Conservation (phyloP, 768 basidiomycete species). For the Fomitopsis serialis region DNA sequence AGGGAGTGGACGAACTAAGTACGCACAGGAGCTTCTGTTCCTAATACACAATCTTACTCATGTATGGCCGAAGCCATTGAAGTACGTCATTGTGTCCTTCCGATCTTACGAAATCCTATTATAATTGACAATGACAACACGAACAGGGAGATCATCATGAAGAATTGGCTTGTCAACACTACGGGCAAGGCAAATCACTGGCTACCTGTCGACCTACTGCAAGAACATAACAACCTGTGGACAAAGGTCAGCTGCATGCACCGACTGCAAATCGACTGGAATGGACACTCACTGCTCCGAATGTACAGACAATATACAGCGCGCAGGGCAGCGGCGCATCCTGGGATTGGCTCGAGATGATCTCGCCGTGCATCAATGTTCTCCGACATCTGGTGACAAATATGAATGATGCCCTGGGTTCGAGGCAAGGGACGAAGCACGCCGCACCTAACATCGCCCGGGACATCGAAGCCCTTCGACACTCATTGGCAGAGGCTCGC, state of each 20-base stretch:
- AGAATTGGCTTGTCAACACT: conserved; percentile 30
- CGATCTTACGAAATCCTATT: background rate
- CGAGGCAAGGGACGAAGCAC: conserved; percentile 28
- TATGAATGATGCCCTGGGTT: conserved; percentile 21
- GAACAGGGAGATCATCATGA: conserved; percentile 22
- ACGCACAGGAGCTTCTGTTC: conserved; percentile 27
- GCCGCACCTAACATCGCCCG: conserved; percentile 19
- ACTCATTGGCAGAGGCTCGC: conserved; percentile 14
- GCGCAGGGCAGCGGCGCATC: conserved; percentile 29
- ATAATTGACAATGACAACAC: background rate
- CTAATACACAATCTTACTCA: conserved; percentile 23
- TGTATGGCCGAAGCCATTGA: conserved; percentile 22
- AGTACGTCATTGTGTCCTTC: conserved; percentile 9
- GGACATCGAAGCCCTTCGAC: conserved; percentile 25
- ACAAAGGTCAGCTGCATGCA: conserved; percentile 19
- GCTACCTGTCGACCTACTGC: conserved; percentile 26
- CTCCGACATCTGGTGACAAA: conserved; percentile 20
- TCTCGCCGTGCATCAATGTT: conserved; percentile 25
- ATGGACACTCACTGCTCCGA: no score
- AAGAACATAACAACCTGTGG: conserved; percentile 30
- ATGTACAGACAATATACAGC: conserved; percentile 20
- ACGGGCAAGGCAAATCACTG: conserved; percentile 18
- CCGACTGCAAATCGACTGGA: background rate
- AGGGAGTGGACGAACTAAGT: conserved; percentile 28
- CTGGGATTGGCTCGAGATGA: conserved; percentile 29